phyloP scores from a whole-genome alignment of 2,329 filamentous ascomycete genomes.

The Pseudogymnoascus sp. region DNA sequence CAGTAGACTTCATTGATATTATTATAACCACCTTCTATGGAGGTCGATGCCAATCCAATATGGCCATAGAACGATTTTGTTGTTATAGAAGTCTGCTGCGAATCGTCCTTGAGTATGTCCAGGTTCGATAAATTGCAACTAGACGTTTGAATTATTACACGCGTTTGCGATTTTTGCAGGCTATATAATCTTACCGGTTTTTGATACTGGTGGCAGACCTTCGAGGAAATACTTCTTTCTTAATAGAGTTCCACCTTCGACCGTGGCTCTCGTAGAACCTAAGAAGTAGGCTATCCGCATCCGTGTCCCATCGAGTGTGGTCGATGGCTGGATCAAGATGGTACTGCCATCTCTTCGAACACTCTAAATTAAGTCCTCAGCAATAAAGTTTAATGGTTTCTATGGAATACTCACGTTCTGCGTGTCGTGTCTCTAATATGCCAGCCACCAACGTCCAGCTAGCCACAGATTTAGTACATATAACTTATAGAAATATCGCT shows the following conservation, averaged over 20 bases:
- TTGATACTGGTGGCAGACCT: not conserved
- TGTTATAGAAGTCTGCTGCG: not conserved
- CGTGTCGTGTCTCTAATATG: not conserved
- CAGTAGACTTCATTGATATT: not conserved
- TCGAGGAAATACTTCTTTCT: not conserved
- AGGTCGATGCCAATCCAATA: too few relatives aligned
- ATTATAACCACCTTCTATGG: not conserved
- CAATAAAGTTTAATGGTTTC: not conserved
- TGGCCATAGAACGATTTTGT: not conserved
- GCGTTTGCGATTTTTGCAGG: not conserved
- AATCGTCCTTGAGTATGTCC: not conserved
- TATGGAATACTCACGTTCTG: not conserved
- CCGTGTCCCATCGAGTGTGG: not conserved
- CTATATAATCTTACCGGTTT: not conserved
- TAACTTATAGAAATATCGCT: not conserved
- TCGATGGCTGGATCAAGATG: conserved; percentile 34
- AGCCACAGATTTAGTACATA: not conserved
- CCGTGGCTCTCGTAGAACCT: not conserved
- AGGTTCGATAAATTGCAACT: not conserved
- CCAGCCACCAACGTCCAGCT: not conserved
- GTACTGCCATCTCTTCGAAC: conserved; percentile 39
- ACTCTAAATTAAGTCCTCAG: conserved; percentile 29
- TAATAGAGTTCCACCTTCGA: not conserved
- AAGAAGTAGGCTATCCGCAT: not conserved
- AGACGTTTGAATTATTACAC: not conserved